A percentile compares a stretch with the other conserved stretches of the same genome.
These are phyloP conservation scores for Morella rubra DNA, from an alignment of 306 rosid species.

Conservation along the genomic window DNA sequence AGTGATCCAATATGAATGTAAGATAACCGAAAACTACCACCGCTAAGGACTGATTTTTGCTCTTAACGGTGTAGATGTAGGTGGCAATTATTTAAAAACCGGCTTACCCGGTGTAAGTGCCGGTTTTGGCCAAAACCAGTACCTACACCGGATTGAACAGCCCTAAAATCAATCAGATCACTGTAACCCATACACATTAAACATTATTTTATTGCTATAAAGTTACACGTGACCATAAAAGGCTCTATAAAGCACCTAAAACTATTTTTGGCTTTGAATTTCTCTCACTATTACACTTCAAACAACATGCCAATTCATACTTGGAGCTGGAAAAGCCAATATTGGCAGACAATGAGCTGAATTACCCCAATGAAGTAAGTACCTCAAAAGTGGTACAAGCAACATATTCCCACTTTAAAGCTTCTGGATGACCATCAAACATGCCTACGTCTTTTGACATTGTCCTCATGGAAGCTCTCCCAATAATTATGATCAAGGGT, in stretches of 20 bases:
- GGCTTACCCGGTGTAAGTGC: too few relatives aligned
- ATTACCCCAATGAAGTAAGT: neutral
- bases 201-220: neutral
- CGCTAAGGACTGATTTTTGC: too few relatives aligned
- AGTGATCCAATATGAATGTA: too few relatives aligned
- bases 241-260: neutral
- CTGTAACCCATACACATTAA: neutral
- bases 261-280: neutral
- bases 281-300: neutral
- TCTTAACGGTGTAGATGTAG: too few relatives aligned
- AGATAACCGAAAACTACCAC: too few relatives aligned
- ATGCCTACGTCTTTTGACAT: constrained; percentile 78
- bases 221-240: neutral
- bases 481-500: constrained; percentile 64
- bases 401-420: constrained; percentile 3
- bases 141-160: too few relatives aligned
- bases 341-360: neutral
- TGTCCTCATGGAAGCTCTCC: constrained; percentile 67
- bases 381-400: constrained; percentile 18
- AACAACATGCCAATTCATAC: neutral
- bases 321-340: neutral
- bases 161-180: neutral
- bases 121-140: too few relatives aligned
- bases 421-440: constrained; percentile 22
- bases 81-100: too few relatives aligned